These are phyloP conservation scores for Pythium coloratum DNA, from an alignment of 352 stramenopile genomes.

Conservation along the genomic window DNA sequence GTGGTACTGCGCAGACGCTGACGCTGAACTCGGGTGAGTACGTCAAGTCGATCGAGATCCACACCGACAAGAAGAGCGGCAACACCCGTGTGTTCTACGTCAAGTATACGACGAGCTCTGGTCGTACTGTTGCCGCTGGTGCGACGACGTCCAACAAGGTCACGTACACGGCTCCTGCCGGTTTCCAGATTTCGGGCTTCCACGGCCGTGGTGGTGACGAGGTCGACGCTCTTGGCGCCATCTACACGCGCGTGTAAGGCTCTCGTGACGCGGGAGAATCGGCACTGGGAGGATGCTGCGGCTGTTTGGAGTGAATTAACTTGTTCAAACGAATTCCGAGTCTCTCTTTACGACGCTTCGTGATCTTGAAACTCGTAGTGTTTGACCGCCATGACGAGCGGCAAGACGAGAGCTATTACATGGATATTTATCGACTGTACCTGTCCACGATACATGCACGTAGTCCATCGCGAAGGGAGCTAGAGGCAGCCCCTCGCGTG, in stretches of 20 bases:
- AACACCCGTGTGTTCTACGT: conserved; percentile 51
- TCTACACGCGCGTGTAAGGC: conserved; percentile 40
- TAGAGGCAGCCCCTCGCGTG: too few relatives aligned
- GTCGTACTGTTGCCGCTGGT: conserved; percentile 33
- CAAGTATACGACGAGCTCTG: conserved; percentile 38
- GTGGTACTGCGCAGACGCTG: conserved; percentile 38
- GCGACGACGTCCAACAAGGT: conserved; percentile 32
- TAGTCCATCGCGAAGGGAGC: too few relatives aligned
- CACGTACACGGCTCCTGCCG: conserved; percentile 33
- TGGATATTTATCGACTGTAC: too few relatives aligned
- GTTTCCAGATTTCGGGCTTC: conserved; percentile 50
- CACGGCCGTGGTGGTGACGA: conserved; percentile 43
- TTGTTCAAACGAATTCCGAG: too few relatives aligned
- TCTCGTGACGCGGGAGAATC: background rate
- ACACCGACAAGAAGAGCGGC: conserved; percentile 43
- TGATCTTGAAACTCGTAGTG: too few relatives aligned
- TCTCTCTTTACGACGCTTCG: too few relatives aligned
- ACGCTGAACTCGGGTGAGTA: conserved; percentile 41
- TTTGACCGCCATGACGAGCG: too few relatives aligned
- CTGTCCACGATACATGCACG: too few relatives aligned
- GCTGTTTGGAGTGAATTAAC: too few relatives aligned
- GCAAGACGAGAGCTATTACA: too few relatives aligned
- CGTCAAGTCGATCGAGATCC: conserved; percentile 43
- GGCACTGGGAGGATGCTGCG: too few relatives aligned
- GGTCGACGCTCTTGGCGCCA: conserved; percentile 43